phyloP scores from a whole-genome alignment of 2,329 filamentous ascomycete genomes.

The Podosphaera aphanis region DNA sequence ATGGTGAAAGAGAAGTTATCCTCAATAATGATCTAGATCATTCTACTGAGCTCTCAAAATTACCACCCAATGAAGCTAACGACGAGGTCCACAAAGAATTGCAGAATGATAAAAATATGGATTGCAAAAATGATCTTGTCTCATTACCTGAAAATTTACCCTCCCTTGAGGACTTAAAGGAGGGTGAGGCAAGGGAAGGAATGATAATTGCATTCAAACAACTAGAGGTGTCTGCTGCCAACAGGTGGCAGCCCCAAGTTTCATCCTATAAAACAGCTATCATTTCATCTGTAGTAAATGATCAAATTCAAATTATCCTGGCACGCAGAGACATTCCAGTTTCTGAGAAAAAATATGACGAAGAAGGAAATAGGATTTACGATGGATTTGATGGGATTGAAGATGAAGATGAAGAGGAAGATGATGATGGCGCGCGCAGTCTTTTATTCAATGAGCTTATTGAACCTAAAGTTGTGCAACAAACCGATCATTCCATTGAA shows the following conservation, averaged over 20 bases:
- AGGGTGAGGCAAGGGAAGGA: conserved; percentile 26
- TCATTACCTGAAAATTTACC: conserved; percentile 32
- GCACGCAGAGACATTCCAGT: conserved; percentile 43
- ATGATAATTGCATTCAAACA: conserved; percentile 49
- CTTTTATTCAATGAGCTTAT: conserved; percentile 38
- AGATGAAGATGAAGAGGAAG: conserved; percentile 28
- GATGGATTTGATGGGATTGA: conserved; percentile 55
- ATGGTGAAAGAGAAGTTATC: conserved; percentile 2
- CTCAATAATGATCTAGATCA: conserved; percentile 8
- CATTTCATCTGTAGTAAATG: conserved; percentile 28
- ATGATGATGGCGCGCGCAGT: conserved; percentile 35
- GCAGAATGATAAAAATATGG: conserved; percentile 15
- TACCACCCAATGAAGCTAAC: conserved; percentile 15
- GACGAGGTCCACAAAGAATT: conserved; percentile 13
- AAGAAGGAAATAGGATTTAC: conserved; percentile 50
- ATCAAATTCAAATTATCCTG: conserved; percentile 34
- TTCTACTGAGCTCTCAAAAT: conserved; percentile 8
- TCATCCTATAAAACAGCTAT: conserved; percentile 40
- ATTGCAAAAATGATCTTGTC: conserved; percentile 37
- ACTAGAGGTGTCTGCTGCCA: conserved; percentile 33
- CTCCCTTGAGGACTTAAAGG: conserved; percentile 26
- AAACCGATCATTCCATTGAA: conserved; percentile 15
- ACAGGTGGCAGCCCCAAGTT: conserved; percentile 42
- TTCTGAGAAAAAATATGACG: conserved; percentile 35
- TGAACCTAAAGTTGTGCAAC: conserved; percentile 40